These are phyloP conservation scores for Dictyostelium purpureum DNA, from an alignment of 78 protist genomes.

Conservation along the genomic window DNA sequence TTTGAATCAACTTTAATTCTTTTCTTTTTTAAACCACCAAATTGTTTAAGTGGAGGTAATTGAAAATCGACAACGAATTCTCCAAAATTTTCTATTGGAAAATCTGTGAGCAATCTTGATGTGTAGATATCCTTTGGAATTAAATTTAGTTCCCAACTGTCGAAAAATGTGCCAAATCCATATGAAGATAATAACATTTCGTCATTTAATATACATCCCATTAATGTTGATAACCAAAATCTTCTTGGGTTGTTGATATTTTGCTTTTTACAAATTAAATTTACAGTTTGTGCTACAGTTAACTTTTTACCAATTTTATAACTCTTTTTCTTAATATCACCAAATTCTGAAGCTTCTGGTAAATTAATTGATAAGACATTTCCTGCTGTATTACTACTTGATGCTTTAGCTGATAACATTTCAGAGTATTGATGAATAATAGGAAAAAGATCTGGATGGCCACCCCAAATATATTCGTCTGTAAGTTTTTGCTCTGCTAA, in stretches of 20 bases:
- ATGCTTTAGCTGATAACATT: background rate
- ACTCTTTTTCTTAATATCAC: conserved; percentile 33
- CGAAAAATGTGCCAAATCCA: conserved; percentile 76
- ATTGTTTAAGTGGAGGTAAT: conserved; percentile 62
- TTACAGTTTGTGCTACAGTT: conserved; percentile 68
- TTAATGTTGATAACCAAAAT: conserved; percentile 41
- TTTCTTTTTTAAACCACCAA: conserved; percentile 65
- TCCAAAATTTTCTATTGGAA: conserved; percentile 6
- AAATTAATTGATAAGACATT: conserved; percentile 34
- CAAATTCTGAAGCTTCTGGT: conserved; percentile 25
- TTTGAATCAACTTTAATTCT: conserved; percentile 64
- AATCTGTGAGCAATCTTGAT: background rate
- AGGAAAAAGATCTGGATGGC: conserved; percentile 68
- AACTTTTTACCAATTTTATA: conserved; percentile 57
- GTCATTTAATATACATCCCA: conserved; percentile 67
- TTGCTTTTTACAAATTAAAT: conserved; percentile 56
- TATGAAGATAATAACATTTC: conserved; percentile 25
- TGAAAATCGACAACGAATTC: conserved; percentile 39
- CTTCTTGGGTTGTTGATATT: conserved; percentile 34
- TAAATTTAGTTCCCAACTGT: conserved; percentile 42
- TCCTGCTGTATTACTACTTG: background rate
- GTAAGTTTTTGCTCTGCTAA: conserved; percentile 70
- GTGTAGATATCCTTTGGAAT: background rate
- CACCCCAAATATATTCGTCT: conserved; percentile 70
- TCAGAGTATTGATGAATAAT: conserved; percentile 34